Evolutionary conservation across 75 land plant genomes (phyloP).

Genomic region (Chamaecyparis obtusa): DNA sequence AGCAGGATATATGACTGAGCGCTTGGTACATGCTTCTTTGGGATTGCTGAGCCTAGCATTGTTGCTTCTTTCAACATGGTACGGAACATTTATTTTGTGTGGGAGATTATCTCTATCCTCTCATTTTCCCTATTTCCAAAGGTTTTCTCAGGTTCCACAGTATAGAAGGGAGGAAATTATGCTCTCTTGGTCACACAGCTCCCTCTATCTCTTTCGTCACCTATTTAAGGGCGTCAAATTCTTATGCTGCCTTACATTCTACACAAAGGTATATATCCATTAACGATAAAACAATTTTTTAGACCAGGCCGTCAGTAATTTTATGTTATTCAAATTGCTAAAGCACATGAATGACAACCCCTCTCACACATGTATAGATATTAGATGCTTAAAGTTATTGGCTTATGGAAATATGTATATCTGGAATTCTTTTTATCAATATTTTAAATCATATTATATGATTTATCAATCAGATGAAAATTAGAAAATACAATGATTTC

Average conservation of each 20-base stretch:
- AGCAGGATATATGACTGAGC: slow-evolving; percentile 26
- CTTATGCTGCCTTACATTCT: slow-evolving; percentile 31
- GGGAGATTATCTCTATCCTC: slow-evolving; percentile 32
- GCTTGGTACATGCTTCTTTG: slow-evolving; percentile 27
- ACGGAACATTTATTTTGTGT: slow-evolving; percentile 42
- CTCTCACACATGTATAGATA: too few relatives aligned
- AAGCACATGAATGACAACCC: too few relatives aligned
- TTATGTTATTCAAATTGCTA: too few relatives aligned
- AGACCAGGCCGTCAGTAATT: too few relatives aligned
- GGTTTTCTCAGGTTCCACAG: slow-evolving; percentile 11
- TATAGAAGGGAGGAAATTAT: slow-evolving; percentile 31
- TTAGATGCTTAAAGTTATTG: too few relatives aligned
- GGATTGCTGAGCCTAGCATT: slow-evolving; percentile 23
- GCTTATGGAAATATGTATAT: too few relatives aligned
- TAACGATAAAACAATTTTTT: too few relatives aligned
- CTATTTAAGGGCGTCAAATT: slow-evolving; percentile 30
- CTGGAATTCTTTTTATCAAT: too few relatives aligned
- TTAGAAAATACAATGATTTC: too few relatives aligned
- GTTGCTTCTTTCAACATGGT: slow-evolving; percentile 51
- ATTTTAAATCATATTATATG: too few relatives aligned
- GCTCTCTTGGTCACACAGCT: slow-evolving; percentile 34
- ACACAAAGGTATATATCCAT: slow-evolving; percentile 30
- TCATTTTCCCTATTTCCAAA: slow-evolving; percentile 40
- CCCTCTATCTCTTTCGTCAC: slow-evolving; percentile 17
- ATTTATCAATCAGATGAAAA: too few relatives aligned